Conservation (phyloP, 2,329 filamentous ascomycete species). For the Penicillium sp. region DNA sequence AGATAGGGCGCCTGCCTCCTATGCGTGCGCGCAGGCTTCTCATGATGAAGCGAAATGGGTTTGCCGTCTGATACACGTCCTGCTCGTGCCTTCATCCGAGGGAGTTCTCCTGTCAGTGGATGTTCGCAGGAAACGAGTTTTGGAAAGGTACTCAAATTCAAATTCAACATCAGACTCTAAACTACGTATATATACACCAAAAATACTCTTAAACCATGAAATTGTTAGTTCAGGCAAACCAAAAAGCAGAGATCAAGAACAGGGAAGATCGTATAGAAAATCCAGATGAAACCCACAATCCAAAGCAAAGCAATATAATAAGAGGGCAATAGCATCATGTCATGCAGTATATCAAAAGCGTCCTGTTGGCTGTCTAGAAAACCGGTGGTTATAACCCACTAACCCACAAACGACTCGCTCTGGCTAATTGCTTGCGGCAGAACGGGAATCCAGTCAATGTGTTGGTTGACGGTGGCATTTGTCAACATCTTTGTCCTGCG, state of each 20-base stretch:
- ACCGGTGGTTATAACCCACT: neutral
- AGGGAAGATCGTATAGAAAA: neutral
- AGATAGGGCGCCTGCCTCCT: too few species aligned
- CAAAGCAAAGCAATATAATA: neutral
- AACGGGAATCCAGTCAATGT: neutral
- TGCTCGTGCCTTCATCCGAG: too few species aligned
- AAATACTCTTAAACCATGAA: neutral
- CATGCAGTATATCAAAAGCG: too few species aligned
- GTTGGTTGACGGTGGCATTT: neutral
- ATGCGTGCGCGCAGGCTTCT: too few species aligned
- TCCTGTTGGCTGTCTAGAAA: neutral
- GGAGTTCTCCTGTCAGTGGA: too few species aligned
- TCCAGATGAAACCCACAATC: neutral
- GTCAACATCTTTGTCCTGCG: neutral
- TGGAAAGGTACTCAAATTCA: too few species aligned
- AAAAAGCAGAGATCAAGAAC: neutral
- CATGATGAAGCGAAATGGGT: too few species aligned
- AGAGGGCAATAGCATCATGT: too few species aligned
- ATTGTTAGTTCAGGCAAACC: neutral
- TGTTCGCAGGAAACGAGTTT: too few species aligned
- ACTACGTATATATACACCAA: too few species aligned
- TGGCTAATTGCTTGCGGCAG: neutral
- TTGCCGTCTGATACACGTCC: too few species aligned
- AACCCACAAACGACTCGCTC: neutral
- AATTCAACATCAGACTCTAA: too few species aligned